Percentiles rank a stretch among this genome's conserved stretches.
Conservation (phyloP, 805 yeast genomes). For the Isabelozyma gotoi region DNA sequence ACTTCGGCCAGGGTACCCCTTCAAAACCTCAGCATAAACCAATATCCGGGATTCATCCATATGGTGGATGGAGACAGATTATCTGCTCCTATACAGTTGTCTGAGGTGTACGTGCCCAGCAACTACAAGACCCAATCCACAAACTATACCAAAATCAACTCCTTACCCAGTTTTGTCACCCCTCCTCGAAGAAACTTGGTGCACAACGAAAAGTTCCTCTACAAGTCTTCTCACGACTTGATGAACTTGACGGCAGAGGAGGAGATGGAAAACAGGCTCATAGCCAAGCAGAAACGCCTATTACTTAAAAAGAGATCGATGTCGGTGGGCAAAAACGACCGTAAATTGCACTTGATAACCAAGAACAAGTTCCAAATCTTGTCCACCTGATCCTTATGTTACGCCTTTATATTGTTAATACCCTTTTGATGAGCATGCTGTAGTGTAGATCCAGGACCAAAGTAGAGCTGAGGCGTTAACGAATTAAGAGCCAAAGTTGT, state of each 20-base stretch:
- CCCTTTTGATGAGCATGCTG: no score
- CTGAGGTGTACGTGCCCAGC: conserved; percentile 29
- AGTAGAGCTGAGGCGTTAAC: no score
- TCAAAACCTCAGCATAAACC: conserved; percentile 24
- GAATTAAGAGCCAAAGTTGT: no score
- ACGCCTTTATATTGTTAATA: no score
- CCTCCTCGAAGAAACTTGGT: conserved; percentile 27
- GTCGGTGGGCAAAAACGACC: conserved; percentile 39
- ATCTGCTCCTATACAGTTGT: conserved; percentile 15
- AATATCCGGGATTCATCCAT: conserved; percentile 28
- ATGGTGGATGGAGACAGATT: conserved; percentile 2
- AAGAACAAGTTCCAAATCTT: conserved; percentile 30
- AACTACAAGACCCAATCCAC: conserved; percentile 23
- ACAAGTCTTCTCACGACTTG: conserved; percentile 11
- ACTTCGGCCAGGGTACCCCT: conserved; percentile 22
- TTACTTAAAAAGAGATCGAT: conserved; percentile 30
- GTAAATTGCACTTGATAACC: conserved; percentile 31
- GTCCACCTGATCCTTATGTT: conserved; percentile 13
- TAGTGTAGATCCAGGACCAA: no score
- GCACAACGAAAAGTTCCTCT: conserved; percentile 17
- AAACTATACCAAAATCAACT: conserved; percentile 28
- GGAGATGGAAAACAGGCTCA: conserved; percentile 6
- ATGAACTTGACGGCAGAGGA: conserved; percentile 10
- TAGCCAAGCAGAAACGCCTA: conserved; percentile 10
- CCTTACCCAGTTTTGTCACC: conserved; percentile 32